Conservation (phyloP, 2,329 filamentous ascomycete species). For the Dactylellina parvicollis region DNA sequence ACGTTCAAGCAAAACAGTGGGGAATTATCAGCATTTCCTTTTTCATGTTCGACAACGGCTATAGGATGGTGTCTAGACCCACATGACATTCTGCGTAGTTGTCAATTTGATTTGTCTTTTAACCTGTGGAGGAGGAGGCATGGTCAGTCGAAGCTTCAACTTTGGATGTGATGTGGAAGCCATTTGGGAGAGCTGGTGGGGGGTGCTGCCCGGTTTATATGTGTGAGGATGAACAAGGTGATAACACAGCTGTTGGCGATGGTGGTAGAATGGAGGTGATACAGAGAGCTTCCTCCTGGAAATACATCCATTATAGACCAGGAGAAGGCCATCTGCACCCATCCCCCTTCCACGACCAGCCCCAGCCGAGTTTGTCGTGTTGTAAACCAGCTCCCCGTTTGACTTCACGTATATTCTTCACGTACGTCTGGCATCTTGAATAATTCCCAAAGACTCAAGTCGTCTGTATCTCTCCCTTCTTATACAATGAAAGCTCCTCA, state of each 20-base stretch:
- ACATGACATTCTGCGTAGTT: conserved; percentile 90
- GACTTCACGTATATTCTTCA: conserved; percentile 2
- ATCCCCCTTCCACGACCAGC: too few species aligned
- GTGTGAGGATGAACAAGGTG: neutral
- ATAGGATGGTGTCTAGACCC: conserved; percentile 63
- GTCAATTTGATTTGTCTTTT: conserved; percentile 92
- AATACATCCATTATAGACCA: too few species aligned
- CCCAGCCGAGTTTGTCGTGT: too few species aligned
- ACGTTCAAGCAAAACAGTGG: too few species aligned
- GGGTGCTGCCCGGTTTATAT: neutral
- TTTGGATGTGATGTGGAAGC: neutral
- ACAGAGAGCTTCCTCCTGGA: neutral
- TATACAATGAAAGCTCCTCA: neutral
- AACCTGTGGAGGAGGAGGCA: conserved; percentile 65
- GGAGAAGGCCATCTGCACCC: too few species aligned
- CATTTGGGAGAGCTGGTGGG: neutral
- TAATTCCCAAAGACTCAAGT: neutral
- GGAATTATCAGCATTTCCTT: conserved; percentile 2
- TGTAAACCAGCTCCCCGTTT: too few species aligned
- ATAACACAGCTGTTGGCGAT: neutral
- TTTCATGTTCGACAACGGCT: too few species aligned
- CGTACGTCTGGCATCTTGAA: conserved; percentile 34
- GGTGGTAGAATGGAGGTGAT: conserved; percentile 8
- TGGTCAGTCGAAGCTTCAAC: conserved; percentile 15
- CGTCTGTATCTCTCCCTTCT: neutral